Percentiles rank a stretch among this genome's conserved stretches.
phyloP scores from a whole-genome alignment of 768 basidiomycete species.

The Lanmaoa pseudosensibilis region DNA sequence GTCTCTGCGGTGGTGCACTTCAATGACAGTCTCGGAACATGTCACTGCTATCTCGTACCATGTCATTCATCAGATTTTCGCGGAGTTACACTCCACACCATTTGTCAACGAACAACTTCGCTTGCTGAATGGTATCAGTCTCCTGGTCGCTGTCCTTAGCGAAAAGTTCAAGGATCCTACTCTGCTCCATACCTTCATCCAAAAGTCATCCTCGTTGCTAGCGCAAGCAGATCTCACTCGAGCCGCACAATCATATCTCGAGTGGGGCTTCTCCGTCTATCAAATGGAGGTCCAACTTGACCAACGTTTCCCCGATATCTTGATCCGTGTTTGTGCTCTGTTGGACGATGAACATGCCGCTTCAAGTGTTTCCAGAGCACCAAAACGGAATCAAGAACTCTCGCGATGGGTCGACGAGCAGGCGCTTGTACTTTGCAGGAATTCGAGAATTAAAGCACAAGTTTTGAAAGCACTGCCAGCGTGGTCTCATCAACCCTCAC shows the following conservation, averaged over 20 bases:
- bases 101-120: constrained; percentile 85
- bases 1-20: constrained; percentile 61
- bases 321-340: constrained; percentile 66
- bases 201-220: constrained; percentile 65
- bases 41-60: constrained; percentile 71
- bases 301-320: constrained; percentile 57
- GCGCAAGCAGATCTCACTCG: constrained; percentile 65
- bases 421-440: constrained; percentile 42
- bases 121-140: constrained; percentile 64
- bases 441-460: constrained; percentile 40
- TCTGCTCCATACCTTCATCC: constrained; percentile 67
- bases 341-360: constrained; percentile 53
- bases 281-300: constrained; percentile 42
- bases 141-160: constrained; percentile 68
- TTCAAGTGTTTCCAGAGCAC: constrained; percentile 28
- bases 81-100: constrained; percentile 60
- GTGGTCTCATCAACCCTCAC: constrained; percentile 69
- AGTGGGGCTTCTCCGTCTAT: constrained; percentile 70
- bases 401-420: constrained; percentile 64
- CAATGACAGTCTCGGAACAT: constrained; percentile 41
- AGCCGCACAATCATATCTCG: constrained; percentile 72
- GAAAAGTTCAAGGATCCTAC: constrained; percentile 55
- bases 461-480: constrained; percentile 61
- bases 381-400: constrained; percentile 47
- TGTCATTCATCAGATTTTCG: constrained; percentile 70